Conservation (phyloP, 805 yeast genomes). For the Candida bentonensis region DNA sequence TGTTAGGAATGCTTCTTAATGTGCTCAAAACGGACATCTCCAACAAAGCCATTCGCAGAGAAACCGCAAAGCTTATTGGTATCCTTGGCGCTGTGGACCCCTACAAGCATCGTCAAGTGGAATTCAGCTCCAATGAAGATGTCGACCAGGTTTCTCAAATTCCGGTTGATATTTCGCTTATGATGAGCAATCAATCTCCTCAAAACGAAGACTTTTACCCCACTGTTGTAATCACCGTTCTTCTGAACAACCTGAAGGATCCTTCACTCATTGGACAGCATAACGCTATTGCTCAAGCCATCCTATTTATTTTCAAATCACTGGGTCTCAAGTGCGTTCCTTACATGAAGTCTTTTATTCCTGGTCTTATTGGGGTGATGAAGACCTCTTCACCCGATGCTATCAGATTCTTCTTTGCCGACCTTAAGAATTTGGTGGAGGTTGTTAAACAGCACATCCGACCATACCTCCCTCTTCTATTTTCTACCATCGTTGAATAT, state of each 20-base stretch:
- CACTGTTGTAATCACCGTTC: slow-evolving; percentile 78
- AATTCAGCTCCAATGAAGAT: slow-evolving; percentile 43
- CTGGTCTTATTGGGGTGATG: slow-evolving; percentile 79
- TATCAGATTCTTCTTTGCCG: slow-evolving; percentile 81
- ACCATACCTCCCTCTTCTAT: slow-evolving; percentile 64
- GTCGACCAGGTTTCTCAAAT: slow-evolving; percentile 56
- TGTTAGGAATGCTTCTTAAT: slow-evolving; percentile 66
- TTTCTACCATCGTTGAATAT: slow-evolving; percentile 60
- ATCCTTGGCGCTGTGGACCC: slow-evolving; percentile 96
- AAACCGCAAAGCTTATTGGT: slow-evolving; percentile 80
- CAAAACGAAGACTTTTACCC: slow-evolving; percentile 85
- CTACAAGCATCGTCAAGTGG: slow-evolving; percentile 85
- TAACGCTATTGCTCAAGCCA: slow-evolving; percentile 85
- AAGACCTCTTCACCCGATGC: slow-evolving; percentile 53
- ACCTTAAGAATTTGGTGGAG: slow-evolving; percentile 59
- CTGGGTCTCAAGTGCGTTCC: slow-evolving; percentile 80
- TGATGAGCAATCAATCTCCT: slow-evolving; percentile 92
- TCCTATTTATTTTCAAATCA: slow-evolving; percentile 80
- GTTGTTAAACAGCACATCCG: slow-evolving; percentile 86
- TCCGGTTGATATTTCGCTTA: slow-evolving; percentile 73
- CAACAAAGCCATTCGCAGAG: slow-evolving; percentile 52
- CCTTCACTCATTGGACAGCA: slow-evolving; percentile 77
- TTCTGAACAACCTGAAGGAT: slow-evolving; percentile 75
- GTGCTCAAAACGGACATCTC: slow-evolving; percentile 74
- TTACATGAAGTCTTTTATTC: slow-evolving; percentile 76